Conservation (phyloP, 148 eudicot genomes). For the Mesembryanthemum crystallinum region DNA sequence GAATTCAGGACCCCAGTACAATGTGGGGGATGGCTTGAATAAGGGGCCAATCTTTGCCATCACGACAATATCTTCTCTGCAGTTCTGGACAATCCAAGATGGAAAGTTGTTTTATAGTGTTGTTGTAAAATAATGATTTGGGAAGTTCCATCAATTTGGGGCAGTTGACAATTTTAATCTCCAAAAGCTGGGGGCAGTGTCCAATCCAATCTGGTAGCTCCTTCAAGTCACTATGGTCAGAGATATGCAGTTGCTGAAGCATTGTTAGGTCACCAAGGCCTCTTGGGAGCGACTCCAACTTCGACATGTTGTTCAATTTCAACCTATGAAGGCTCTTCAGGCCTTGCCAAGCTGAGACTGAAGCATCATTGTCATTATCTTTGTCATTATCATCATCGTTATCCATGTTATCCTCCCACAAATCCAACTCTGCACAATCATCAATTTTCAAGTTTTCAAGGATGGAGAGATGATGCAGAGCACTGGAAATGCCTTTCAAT, state of each 20-base stretch:
- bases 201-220: slow-evolving; percentile 6
- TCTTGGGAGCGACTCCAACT: not conserved
- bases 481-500: not conserved
- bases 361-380: not conserved
- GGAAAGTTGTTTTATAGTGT: too few species aligned
- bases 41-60: too few species aligned
- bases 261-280: not conserved
- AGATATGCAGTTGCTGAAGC: slow-evolving; percentile 14
- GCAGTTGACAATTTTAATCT: not conserved
- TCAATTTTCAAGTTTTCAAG: not conserved
- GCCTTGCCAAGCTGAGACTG: not conserved
- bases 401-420: not conserved
- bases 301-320: not conserved
- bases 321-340: not conserved
- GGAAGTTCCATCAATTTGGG: too few species aligned
- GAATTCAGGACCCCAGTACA: too few species aligned
- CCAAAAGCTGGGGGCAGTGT: not conserved
- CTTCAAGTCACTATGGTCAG: too few species aligned
- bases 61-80: too few species aligned
- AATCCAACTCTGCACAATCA: not conserved
- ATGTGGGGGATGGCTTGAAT: too few species aligned
- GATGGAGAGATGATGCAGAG: not conserved
- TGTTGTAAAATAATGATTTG: too few species aligned
- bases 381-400: not conserved
- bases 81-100: too few species aligned